Conservation (phyloP, 2,329 filamentous ascomycete species). For the Penicillium expansum region DNA sequence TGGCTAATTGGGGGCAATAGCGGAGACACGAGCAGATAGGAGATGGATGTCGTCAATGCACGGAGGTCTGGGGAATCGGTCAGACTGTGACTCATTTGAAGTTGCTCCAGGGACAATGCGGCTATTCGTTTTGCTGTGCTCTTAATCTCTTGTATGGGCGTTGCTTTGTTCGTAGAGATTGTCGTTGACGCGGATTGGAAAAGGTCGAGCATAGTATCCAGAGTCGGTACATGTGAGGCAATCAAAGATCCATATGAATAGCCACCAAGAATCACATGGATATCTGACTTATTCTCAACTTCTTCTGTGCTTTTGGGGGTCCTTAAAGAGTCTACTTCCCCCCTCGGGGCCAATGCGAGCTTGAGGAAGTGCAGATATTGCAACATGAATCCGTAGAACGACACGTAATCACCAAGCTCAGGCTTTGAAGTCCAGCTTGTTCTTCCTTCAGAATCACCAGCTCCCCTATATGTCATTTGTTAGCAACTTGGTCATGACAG, state of each 20-base stretch:
- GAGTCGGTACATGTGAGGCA: conserved; percentile 64
- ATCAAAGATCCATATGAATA: conserved; percentile 92
- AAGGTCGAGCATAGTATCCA: conserved; percentile 57
- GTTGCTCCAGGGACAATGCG: conserved; percentile 56
- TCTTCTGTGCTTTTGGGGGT: background rate
- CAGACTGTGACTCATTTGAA: conserved; percentile 9
- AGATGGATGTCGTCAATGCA: conserved; percentile 28
- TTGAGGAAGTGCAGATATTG: conserved; percentile 66
- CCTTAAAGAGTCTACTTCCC: background rate
- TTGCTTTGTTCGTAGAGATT: conserved; percentile 50
- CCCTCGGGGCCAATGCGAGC: background rate
- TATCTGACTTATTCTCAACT: background rate
- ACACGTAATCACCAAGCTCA: conserved; percentile 78
- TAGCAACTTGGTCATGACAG: conserved; percentile 8
- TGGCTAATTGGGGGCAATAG: conserved; percentile 55
- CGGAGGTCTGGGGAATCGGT: conserved; percentile 2
- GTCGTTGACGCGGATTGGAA: conserved; percentile 52
- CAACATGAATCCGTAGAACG: conserved; percentile 75
- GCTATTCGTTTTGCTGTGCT: conserved; percentile 68
- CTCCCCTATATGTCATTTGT: conserved; percentile 59
- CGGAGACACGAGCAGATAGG: conserved; percentile 64
- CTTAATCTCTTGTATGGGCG: conserved; percentile 66
- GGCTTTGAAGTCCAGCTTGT: conserved; percentile 86
- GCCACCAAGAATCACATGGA: conserved; percentile 63
- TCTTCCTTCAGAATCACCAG: conserved; percentile 67